Evolutionary conservation across 805 yeast species (phyloP), one percentile per base, ranked within the genome.

Genomic region (Barnettozyma siamensis): DNA sequence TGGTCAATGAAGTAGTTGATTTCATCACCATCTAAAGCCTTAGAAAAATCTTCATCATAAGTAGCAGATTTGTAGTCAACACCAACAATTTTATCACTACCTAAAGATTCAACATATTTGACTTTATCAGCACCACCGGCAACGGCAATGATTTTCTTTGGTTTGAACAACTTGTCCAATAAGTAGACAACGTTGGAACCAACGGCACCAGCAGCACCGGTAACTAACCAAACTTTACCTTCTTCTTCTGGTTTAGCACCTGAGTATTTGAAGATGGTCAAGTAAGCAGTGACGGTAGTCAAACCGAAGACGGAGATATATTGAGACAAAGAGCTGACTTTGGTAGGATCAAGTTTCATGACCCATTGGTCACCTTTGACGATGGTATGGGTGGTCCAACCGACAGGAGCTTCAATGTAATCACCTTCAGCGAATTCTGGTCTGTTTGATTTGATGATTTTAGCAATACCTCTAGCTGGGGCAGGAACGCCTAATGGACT

Each of bases 161-260:
- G 81, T 29, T 73, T 72, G 54, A 72, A 66, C 9, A 74, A 59
- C 31, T 70, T 62, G 45, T 76, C 64, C 32, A 84, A 79, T 11
- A 80, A 54, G 56, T 79, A 85, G 17, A 78, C 73, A 35, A 67
- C 73, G 35, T 70, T 60, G 19, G 76, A 69, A 13, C 87, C 87
- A 13, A 81, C 80, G n/a, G 85, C 84, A 45, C 88, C 88, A 7
- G 81, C 72, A 13, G 87, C 87, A 43, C 84, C 86, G 15, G 80
- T 73, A 35, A 80, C 64, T 34, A 78, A 59, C 48, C 75, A 65
- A 7, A 69, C 64, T 51, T 78, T 77, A 13, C 58, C 63, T 24
- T 57, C 58, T 26, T 60, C 64, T 21, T 67, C 67, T 17, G 62
- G 64, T 40, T 62, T 55, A 42, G 77, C 57, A 34, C 67, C 60